Evolutionary conservation across 225 moss, liverwort and hornwort species (phyloP).

Genomic region (Ulota crispa): DNA sequence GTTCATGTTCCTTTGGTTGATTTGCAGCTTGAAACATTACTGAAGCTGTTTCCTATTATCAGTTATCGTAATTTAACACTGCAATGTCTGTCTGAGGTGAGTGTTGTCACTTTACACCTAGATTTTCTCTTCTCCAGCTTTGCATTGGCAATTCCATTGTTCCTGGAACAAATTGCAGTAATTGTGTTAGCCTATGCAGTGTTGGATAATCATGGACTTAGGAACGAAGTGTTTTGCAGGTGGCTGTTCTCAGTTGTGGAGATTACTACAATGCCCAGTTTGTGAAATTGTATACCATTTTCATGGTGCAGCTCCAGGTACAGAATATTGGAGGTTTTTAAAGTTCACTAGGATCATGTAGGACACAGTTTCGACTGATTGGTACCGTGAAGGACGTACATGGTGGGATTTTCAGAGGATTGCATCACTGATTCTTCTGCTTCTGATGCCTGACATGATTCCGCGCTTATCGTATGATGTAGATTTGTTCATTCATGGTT

Average conservation of each 20-base stretch:
- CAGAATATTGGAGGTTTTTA: not conserved
- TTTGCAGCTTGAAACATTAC: constrained; percentile 81
- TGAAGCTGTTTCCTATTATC: constrained; percentile 83
- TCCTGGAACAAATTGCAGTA: not conserved
- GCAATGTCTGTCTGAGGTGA: constrained; percentile 89
- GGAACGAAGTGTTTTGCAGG: constrained; percentile 46
- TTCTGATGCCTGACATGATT: not conserved
- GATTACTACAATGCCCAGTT: constrained; percentile 82
- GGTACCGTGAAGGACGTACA: not conserved
- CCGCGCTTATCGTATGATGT: not conserved
- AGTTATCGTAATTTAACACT: constrained; percentile 84
- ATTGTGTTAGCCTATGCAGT: not conserved
- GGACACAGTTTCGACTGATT: not conserved
- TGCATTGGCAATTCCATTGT: not conserved
- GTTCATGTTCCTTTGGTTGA: not conserved
- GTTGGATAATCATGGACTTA: constrained; percentile 18
- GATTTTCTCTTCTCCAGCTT: not conserved
- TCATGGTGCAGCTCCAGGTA: constrained; percentile 97
- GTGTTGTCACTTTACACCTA: not conserved
- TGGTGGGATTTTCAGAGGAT: not conserved
- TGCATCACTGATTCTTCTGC: not conserved
- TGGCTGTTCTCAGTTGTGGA: constrained; percentile 85
- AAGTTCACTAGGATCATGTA: not conserved
- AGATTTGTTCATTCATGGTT: not conserved
- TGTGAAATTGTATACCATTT: constrained; percentile 78